Base-by-base conservation (phyloP, 179 eudicot genomes). In the Beta lomatogona region DNA sequence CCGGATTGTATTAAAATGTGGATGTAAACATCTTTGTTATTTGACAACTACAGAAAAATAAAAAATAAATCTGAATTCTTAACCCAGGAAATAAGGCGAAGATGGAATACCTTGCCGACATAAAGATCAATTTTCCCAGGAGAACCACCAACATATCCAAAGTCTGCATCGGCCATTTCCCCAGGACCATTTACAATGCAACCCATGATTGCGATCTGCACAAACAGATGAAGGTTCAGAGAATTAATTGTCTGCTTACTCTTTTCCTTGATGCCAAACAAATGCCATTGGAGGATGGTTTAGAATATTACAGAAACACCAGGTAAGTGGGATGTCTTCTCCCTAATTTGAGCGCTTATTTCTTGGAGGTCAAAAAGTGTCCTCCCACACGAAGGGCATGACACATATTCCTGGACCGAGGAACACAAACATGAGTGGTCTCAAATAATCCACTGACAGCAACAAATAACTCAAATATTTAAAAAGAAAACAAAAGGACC, bases 121-220 rank as follows among this genome's bases (percentile, higher is more conserved):
- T 94, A 96, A 53, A 96, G 92, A 82, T 96, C 99, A 80, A 96
- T 96, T 89, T 96, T 96, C 78, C 99, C 99, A 71, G 99, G 99
- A 82, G 97, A 92, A 73, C 99, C 99, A 73, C 98, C 99, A 54
- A 96, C 99, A 63, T 96, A 96, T 53, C 99, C 99, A 70, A 96
- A 96, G 90, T 96, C 98, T 75, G 99, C 99, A 92, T 96, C 99
- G 68, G 98, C 99, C 99, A 96, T 96, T 88, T 96, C 99, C 80
- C 99, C 99, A 5, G 98, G 99, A 77, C 99, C 99, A 82, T 96
- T 96, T 57, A 96, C 99, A 84, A 96, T 96, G 91, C 99, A 96
- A 66, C 99, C 99, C 99, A 96, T 96, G 85, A 96, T 96, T 50
- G 99, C 99, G 85, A 96, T 96, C 99, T 96, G 92, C 77, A 87